Evolutionary conservation across 306 rosid genomes (phyloP).

Genomic region (Cotoneaster glaucophyllus): DNA sequence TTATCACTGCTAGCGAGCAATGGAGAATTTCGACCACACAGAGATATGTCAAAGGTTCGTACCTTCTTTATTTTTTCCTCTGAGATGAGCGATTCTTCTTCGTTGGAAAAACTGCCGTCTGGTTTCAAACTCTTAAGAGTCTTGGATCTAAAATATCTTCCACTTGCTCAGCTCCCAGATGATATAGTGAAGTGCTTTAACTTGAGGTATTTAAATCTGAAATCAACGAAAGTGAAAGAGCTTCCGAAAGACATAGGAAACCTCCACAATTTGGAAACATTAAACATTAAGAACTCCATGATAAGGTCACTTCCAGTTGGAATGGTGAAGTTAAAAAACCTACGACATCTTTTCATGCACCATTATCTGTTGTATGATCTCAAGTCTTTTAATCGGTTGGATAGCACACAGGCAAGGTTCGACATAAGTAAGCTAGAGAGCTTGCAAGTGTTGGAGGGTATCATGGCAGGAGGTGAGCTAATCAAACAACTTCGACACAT

Average conservation of each 20-base stretch:
- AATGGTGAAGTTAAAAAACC: not conserved
- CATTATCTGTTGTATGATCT: not conserved
- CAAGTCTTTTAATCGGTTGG: not conserved
- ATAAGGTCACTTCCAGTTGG: not conserved
- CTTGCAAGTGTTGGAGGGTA: not conserved
- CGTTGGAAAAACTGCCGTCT: not conserved
- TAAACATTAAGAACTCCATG: slow-evolving; percentile 10
- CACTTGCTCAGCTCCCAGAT: not conserved
- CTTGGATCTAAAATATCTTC: slow-evolving; percentile 9
- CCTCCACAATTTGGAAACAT: slow-evolving; percentile 1
- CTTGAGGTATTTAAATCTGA: slow-evolving; percentile 23
- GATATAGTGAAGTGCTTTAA: not conserved
- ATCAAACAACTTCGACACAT: not conserved
- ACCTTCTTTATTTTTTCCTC: not conserved
- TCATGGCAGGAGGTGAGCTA: not conserved
- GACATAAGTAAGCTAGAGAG: not conserved
- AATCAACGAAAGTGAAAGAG: not conserved
- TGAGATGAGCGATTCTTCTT: not conserved
- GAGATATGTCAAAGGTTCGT: not conserved
- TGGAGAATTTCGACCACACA: not conserved
- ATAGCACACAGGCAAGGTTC: not conserved
- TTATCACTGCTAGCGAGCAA: not conserved
- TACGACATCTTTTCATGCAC: not conserved
- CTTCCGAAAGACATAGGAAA: slow-evolving; percentile 20
- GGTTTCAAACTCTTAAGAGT: slow-evolving; percentile 3